Evolutionary conservation across 169 alveolate species (phyloP), one percentile per base, ranked within the genome.

Genomic region (Eimeria brunetti): DNA sequence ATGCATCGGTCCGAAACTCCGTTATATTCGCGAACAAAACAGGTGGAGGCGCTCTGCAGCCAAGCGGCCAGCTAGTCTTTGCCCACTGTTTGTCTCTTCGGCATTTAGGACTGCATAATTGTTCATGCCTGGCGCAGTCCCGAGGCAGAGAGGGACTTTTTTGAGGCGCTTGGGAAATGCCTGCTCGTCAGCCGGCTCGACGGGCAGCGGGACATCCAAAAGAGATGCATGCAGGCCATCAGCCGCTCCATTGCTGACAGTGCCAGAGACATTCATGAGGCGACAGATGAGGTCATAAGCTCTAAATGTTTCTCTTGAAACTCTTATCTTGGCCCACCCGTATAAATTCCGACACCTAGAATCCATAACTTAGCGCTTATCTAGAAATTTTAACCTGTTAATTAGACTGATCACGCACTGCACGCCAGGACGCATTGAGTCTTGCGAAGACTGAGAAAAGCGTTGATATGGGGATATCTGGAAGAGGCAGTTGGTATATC

Each of bases 171-270:
- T 11, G 92, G 92, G 58, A 27, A 44, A 2, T 86, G 81, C n/a
- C 80, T 86, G 41, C 38, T 86, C 20, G 80, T 86, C 22, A 33
- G 56, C n/a, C 92, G 64, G 64, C 81, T 86, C 36, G 92, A 86
- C 33, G 60, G 81, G 81, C 92, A 86, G n/a, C 62, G 80, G 33
- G 73, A 56, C 80, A 86, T 86, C 24, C 92, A 86, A 56, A 41
- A 62, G 22, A 60, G 71, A 41, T 86, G 92, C 92, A 16, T 71
- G 44, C 92, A 86, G 64, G 64, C 81, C 56, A 69, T 60, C 46
- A 60, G 51, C 71, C 53, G 92, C 11, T 86, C 92, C 44, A 86
- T 86, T 62, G 81, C 92, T 7, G 92, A 86, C 92, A 86, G 92
- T 30, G 92, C 92, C 60, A 86, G 92, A 33, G 92, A 86, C 30